These are phyloP conservation scores for Entomortierella parvispora DNA, from an alignment of 192 early-diverging fungal species.

Conservation along the genomic window DNA sequence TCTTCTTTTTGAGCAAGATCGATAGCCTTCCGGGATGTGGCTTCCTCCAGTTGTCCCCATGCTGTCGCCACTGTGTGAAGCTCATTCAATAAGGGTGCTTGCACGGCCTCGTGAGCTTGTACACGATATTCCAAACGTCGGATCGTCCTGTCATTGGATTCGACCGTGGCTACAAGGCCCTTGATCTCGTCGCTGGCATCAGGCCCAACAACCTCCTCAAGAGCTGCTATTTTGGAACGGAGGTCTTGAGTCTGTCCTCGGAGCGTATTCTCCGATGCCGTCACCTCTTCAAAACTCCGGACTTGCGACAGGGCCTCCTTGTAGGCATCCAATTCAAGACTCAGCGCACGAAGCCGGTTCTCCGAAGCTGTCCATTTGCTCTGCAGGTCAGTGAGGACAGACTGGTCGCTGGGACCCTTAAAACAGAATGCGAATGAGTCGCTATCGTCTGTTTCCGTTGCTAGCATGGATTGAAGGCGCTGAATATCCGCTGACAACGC, in stretches of 20 bases:
- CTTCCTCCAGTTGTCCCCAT: constrained; percentile 86
- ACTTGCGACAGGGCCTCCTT: constrained; percentile 18
- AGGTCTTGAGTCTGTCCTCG: constrained; percentile 56
- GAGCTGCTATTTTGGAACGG: constrained; percentile 32
- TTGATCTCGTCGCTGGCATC: constrained; percentile 43
- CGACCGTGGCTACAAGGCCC: constrained; percentile 25
- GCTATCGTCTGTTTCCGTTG: constrained; percentile 61
- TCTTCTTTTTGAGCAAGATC: constrained; percentile 83
- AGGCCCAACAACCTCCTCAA: constrained; percentile 37
- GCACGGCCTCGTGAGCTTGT: constrained; percentile 51
- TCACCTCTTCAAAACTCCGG: constrained; percentile 10
- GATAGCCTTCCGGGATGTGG: constrained; percentile 82
- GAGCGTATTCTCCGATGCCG: constrained; percentile 51
- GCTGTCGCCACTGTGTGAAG: constrained; percentile 73
- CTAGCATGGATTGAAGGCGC: constrained; percentile 60
- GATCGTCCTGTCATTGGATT: constrained; percentile 62
- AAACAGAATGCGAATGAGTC: constrained; percentile 62
- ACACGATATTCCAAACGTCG: constrained; percentile 66
- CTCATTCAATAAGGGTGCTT: constrained; percentile 66
- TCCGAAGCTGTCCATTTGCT: constrained; percentile 58
- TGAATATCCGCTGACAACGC: constrained; percentile 67
- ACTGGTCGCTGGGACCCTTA: constrained; percentile 50
- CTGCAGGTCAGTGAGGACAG: constrained; percentile 58
- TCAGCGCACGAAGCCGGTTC: constrained; percentile 30
- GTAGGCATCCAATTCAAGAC: constrained; percentile 21